Evolutionary conservation across 129 eudicot genomes (phyloP), one percentile per base, ranked within the genome.

Genomic region (Flaveria linearis): DNA sequence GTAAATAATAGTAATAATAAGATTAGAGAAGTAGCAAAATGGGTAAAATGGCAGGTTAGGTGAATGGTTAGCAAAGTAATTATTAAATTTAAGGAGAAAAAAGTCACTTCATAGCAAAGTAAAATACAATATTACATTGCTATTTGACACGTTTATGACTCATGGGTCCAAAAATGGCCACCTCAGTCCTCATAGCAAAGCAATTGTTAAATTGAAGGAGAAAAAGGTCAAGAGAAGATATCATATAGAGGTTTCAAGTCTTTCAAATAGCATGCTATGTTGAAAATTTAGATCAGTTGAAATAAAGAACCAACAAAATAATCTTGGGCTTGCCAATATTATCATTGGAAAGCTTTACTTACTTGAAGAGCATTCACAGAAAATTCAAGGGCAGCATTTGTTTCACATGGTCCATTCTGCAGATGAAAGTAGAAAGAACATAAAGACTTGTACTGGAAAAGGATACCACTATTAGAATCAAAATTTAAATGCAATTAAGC

Each of bases 361-460:
- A 95, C 99, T 80, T 87, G 73, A 28, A 95, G 90, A 75, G 93
- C 5, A 81, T 83, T 95, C 56, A 95, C 97, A 7, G 97, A 87
- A 81, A 95, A 91, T 52, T 95, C 97, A 68, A 91, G 96, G 20
- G 96, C 99, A 33, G 97, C 97, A 72, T 91, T 95, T 47, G 97
- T 89, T 82, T 91, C 99, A 42, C 89, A 70, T 7, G 97, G 94
- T 72, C 97, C 94, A 83, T 81, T 91, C 97, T 95, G 92, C 84
- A 83, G 7, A 49, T 67, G 50, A 22, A 77, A 77, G 72, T 50
- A 71, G 36, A 74, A 69, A 56, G 9, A 22, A 22, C 72, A 50
- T 62, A 73, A 43, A 51, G 14, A 45, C 41, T 53, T 18, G 63
- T 72, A 36, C 7, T 5, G 41, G 41, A 36, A 36, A 36, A 36